A percentile compares a stretch with the other conserved stretches of the same genome.
Evolutionary conservation across 2,329 filamentous ascomycete genomes (phyloP).

Genomic region (Alternaria triticimaculans): DNA sequence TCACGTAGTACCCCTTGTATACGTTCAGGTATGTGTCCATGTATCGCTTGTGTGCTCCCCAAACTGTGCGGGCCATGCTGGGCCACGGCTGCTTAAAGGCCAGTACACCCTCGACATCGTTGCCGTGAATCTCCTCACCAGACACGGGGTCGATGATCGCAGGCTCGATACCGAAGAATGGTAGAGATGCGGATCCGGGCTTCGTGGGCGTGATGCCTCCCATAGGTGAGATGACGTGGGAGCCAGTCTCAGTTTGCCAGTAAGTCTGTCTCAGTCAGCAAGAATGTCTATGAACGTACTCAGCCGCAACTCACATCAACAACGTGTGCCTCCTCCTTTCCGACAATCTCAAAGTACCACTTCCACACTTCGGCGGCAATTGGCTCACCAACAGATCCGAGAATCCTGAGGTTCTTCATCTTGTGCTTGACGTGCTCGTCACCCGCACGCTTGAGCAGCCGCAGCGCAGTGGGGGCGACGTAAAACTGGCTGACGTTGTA

Average conservation of each 20-base stretch:
- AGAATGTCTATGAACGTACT: neutral
- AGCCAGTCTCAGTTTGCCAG: constrained; percentile 99
- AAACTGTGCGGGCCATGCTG: constrained; percentile 97
- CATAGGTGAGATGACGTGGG: constrained; percentile 91
- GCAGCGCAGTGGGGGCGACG: constrained; percentile 91
- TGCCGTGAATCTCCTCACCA: constrained; percentile 89
- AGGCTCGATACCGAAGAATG: constrained; percentile 98
- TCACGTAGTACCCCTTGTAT: constrained; percentile 96
- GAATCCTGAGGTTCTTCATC: constrained; percentile 87
- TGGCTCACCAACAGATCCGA: constrained; percentile 95
- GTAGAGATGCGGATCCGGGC: constrained; percentile 91
- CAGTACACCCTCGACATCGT: constrained; percentile 95
- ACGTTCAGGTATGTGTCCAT: constrained; percentile 99
- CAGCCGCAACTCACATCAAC: constrained; percentile 76
- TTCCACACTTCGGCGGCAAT: constrained; percentile 99
- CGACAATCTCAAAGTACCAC: constrained; percentile 97
- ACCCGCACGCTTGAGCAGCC: constrained; percentile 92
- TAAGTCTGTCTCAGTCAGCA: constrained; percentile 74
- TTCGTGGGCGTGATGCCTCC: constrained; percentile 95
- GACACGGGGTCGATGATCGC: constrained; percentile 97
- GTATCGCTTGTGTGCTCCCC: constrained; percentile 96
- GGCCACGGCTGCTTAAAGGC: constrained; percentile 99
- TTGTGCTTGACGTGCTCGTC: constrained; percentile 88
- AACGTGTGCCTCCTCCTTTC: constrained; percentile 90
- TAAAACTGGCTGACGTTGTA: constrained; percentile 98